Evolutionary conservation across 2,329 filamentous ascomycete species (phyloP), one percentile per base, ranked within the genome.

Genomic region (Bipolaris victoriae): DNA sequence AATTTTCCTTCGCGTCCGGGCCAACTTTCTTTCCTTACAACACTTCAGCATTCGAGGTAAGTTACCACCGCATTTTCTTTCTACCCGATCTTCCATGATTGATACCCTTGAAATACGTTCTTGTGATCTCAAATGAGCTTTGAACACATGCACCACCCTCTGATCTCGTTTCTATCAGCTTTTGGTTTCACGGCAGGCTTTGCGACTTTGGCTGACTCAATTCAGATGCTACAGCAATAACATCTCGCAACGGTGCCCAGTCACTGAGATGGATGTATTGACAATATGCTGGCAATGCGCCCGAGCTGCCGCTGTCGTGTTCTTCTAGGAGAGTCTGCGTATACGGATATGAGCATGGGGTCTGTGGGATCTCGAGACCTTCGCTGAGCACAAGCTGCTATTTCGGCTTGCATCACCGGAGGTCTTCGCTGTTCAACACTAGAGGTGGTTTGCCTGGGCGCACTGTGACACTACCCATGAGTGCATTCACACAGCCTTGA

Each of bases 141-240:
- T 65, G 80, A 82, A 82, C 79, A 85, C 83, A 86, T 86, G 83
- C 83, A 85, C 78, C 79, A 86, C 83, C 83, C 83, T 84, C 83
- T 86, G 76, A 78, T 70, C 63, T 60, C 55, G 41, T 61, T 49
- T 44, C 49, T 52, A 13, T 16, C 36, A 33, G 47, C 52, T 52
- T 48, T 43, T 47, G 45, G 52, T 55, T 63, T 56, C 40, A 51
- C 60, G 60, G 59, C 46, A 16, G 24, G 26, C 37, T 55, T 46
- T 41, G 39, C 22, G 59, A 46, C 59, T 16, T 15, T 54, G 37
- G 63, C 71, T 73, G 60, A 74, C 63, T 58, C 43, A 50, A 33
- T 16, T 35, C 24, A 67, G 58, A 57, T 49, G 43, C 16, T 26
- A 24, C 20, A 29, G 20, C 15, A 20, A 16, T 43, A 5, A 11